Evolutionary conservation across 345 rosid species (phyloP).

Genomic region (Citrus hindsii): DNA sequence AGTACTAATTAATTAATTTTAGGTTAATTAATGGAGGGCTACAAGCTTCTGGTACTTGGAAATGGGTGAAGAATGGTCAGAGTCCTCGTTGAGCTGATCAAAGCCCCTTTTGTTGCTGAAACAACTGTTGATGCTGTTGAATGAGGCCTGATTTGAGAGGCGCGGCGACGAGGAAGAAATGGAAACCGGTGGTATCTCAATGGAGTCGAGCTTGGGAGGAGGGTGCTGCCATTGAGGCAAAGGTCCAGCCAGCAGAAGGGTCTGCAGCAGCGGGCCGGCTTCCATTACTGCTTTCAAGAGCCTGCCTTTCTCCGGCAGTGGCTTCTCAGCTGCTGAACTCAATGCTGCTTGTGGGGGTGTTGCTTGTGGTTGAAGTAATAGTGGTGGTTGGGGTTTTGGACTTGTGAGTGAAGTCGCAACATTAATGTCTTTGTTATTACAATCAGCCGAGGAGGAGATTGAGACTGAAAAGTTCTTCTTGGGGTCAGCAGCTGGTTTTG

Average conservation of each 20-base stretch:
- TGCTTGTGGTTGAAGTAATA: neutral
- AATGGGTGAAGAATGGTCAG: constrained; percentile 22
- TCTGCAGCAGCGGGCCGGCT: constrained; percentile 68
- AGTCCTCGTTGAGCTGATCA: constrained; percentile 22
- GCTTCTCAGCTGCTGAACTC: constrained; percentile 37
- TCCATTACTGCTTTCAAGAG: constrained; percentile 66
- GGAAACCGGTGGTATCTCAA: constrained; percentile 62
- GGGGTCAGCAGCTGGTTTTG: constrained; percentile 16
- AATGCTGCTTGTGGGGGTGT: constrained; percentile 12
- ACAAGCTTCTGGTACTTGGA: constrained; percentile 25
- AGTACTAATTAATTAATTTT: neutral
- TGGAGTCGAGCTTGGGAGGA: constrained; percentile 54
- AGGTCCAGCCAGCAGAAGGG: constrained; percentile 66
- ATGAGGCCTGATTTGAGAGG: constrained; percentile 24
- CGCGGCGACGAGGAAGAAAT: constrained; percentile 37
- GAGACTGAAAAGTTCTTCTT: neutral
- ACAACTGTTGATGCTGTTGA: constrained; percentile 21
- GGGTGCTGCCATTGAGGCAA: constrained; percentile 85
- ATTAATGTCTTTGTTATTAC: neutral
- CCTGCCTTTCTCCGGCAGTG: constrained; percentile 62
- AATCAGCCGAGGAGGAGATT: constrained; percentile 15
- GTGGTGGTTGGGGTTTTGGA: constrained; percentile 3
- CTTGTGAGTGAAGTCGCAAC: constrained; percentile 4
- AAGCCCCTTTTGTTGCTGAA: constrained; percentile 34
- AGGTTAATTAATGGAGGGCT: constrained; percentile 19